Percentiles rank a stretch among this genome's conserved stretches.
Evolutionary conservation across 306 rosid genomes (phyloP).

Genomic region (Vicia villosa): DNA sequence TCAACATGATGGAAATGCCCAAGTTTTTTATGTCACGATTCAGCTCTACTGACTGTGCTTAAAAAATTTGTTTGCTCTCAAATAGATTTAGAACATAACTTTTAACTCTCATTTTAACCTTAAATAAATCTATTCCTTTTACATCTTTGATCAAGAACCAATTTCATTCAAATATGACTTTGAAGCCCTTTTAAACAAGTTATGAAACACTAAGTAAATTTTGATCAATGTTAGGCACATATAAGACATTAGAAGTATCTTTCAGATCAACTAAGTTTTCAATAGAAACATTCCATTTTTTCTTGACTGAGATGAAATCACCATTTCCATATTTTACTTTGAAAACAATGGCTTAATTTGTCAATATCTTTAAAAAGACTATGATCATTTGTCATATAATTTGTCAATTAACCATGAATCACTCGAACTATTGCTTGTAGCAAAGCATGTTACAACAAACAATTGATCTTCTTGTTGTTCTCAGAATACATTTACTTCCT

Average conservation of each 20-base stretch:
- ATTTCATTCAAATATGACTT: slow-evolving; percentile 15
- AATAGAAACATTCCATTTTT: neutral
- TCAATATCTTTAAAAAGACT: neutral
- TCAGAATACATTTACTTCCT: neutral
- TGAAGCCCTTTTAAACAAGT: neutral
- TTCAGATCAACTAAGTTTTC: neutral
- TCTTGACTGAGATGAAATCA: neutral
- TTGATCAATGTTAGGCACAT: neutral
- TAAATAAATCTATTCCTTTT: neutral
- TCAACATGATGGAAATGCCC: neutral
- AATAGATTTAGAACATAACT: neutral
- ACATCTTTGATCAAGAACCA: neutral
- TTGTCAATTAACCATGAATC: neutral
- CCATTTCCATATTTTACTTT: slow-evolving; percentile 10
- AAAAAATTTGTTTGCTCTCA: neutral
- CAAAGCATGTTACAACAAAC: neutral
- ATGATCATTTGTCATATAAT: neutral
- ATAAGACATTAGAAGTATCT: slow-evolving; percentile 1
- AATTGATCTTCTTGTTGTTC: neutral
- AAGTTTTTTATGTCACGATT: neutral
- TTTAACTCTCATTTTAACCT: neutral
- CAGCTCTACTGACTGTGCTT: neutral
- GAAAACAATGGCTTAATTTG: neutral
- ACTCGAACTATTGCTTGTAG: neutral
- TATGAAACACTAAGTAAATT: slow-evolving; percentile 10